phyloP scores from a whole-genome alignment of 2,329 filamentous ascomycete genomes.

The Kalmusia sp. region DNA sequence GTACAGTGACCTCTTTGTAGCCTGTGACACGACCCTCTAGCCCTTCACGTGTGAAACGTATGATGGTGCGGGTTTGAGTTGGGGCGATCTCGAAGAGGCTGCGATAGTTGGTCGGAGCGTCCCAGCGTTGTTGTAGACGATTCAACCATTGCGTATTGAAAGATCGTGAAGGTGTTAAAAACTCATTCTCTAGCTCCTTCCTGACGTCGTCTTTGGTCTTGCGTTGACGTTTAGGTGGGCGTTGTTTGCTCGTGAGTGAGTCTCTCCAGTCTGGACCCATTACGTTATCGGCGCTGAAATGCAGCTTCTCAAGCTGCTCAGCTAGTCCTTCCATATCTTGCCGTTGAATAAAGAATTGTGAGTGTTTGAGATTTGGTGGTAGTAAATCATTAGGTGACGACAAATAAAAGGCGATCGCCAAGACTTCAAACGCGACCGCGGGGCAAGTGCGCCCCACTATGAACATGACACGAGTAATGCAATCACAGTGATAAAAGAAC shows the following conservation, averaged over 20 bases:
- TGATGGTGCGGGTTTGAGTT: conserved; percentile 93
- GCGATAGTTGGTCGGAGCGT: conserved; percentile 78
- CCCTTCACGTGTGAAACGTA: conserved; percentile 88
- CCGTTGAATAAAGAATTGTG: conserved; percentile 9
- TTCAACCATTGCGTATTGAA: conserved; percentile 91
- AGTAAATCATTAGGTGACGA: conserved; percentile 8
- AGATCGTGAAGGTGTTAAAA: conserved; percentile 77
- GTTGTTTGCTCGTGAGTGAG: conserved; percentile 62
- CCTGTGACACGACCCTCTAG: conserved; percentile 91
- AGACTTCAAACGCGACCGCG: conserved; percentile 1
- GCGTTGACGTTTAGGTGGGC: conserved; percentile 61
- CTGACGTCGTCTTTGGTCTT: conserved; percentile 69
- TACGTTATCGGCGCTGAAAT: conserved; percentile 43
- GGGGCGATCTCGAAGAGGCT: conserved; percentile 86
- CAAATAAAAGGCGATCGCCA: conserved; percentile 7
- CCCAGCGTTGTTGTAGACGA: conserved; percentile 87
- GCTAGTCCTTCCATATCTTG: conserved; percentile 50
- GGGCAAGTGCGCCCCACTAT: conserved; percentile 8
- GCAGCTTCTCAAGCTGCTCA: conserved; percentile 60
- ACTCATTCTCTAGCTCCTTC: conserved; percentile 74
- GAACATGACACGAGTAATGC: neutral
- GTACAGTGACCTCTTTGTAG: conserved; percentile 92
- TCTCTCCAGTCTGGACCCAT: conserved; percentile 58
- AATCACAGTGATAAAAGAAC: too few species aligned
- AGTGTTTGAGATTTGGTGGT: conserved; percentile 1